These are phyloP conservation scores for Pyrenochaeta sp. DNA, from an alignment of 2,329 filamentous ascomycete species.

Conservation along the genomic window DNA sequence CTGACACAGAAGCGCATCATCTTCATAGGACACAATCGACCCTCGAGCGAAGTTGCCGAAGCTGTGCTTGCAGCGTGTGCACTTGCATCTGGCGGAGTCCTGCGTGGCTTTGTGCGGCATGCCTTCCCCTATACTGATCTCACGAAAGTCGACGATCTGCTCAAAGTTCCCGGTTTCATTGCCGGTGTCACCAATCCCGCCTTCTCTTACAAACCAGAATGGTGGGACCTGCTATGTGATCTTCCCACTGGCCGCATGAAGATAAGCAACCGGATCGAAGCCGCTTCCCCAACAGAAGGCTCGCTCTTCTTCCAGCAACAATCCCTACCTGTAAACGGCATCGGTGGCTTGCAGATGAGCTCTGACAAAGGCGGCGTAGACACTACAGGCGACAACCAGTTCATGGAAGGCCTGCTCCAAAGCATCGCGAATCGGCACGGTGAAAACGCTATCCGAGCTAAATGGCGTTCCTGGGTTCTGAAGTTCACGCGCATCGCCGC, in stretches of 20 bases:
- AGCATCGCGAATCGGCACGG: conserved; percentile 88
- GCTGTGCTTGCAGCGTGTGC: conserved; percentile 98
- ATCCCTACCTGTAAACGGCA: conserved; percentile 39
- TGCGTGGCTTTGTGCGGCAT: conserved; percentile 92
- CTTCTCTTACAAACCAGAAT: conserved; percentile 92
- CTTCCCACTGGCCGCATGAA: conserved; percentile 91
- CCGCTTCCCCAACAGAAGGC: conserved; percentile 82
- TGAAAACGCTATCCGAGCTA: conserved; percentile 84
- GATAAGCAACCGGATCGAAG: conserved; percentile 88
- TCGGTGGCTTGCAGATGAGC: conserved; percentile 20
- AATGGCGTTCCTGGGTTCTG: conserved; percentile 93
- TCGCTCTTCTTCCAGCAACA: conserved; percentile 87
- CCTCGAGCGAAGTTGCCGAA: conserved; percentile 94
- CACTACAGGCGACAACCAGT: conserved; percentile 83
- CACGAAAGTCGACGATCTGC: conserved; percentile 94
- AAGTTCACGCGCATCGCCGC: conserved; percentile 93
- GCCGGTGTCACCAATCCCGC: conserved; percentile 97
- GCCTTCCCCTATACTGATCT: conserved; percentile 98
- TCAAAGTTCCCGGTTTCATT: conserved; percentile 97
- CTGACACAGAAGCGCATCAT: conserved; percentile 96
- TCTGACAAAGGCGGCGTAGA: conserved; percentile 60
- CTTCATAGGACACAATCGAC: conserved; percentile 93
- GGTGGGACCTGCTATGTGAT: conserved; percentile 98
- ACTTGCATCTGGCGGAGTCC: conserved; percentile 87
- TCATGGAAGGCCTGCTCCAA: conserved; percentile 85